Percentiles rank a stretch among this genome's conserved stretches.
phyloP scores from a whole-genome alignment of 306 rosid genomes.

The Astragalus membranaceus region DNA sequence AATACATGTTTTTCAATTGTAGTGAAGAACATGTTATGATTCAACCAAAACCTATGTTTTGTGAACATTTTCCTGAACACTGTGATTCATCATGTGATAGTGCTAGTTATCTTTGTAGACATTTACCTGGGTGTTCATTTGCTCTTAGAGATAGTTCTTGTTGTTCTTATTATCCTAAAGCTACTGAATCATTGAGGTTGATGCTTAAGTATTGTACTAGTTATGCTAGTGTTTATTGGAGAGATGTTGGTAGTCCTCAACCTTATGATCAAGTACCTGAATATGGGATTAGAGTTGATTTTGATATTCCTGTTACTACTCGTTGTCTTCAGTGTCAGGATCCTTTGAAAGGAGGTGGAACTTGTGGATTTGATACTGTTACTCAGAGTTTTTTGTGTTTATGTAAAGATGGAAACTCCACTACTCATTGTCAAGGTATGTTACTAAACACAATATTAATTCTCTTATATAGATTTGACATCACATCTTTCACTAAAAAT shows the following conservation, averaged over 20 bases:
- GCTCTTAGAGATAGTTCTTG: constrained; percentile 49
- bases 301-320: constrained; percentile 70
- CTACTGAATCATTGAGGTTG: constrained; percentile 64
- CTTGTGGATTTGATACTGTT: constrained; percentile 65
- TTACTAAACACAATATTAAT: not conserved
- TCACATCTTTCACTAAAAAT: too few species aligned
- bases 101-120: constrained; percentile 80
- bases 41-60: constrained; percentile 75
- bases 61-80: constrained; percentile 66
- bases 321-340: constrained; percentile 84
- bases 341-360: constrained; percentile 69
- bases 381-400: constrained; percentile 59
- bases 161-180: constrained; percentile 82
- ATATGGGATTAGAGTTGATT: constrained; percentile 78
- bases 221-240: constrained; percentile 88
- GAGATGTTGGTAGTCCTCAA: constrained; percentile 60
- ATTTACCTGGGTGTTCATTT: constrained; percentile 62
- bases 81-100: constrained; percentile 93
- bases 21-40: constrained; percentile 59
- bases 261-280: constrained; percentile 83
- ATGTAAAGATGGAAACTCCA: constrained; percentile 61
- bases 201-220: constrained; percentile 76
- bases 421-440: constrained; percentile 76
- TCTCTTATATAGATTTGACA: too few species aligned
- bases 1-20: constrained; percentile 89